These are phyloP conservation scores for Suhomyces wounanorum DNA, from an alignment of 1,139 yeast species.

Conservation along the genomic window DNA sequence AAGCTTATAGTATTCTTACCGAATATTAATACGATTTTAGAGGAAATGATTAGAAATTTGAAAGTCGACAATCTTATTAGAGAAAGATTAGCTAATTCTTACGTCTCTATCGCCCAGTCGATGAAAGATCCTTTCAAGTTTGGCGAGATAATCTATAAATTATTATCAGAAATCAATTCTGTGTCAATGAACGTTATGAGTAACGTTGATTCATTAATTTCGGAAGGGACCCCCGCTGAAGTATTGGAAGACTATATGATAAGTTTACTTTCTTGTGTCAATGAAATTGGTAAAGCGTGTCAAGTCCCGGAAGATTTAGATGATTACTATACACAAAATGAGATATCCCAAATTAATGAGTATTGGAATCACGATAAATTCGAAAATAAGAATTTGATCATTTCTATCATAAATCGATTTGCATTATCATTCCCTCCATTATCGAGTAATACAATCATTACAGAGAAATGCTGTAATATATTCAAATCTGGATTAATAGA, in stretches of 20 bases:
- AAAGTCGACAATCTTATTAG: slow-evolving; percentile 54
- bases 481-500: slow-evolving; percentile 60
- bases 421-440: slow-evolving; percentile 41
- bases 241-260: slow-evolving; percentile 42
- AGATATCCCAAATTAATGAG: slow-evolving; percentile 22
- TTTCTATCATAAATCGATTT: slow-evolving; percentile 44
- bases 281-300: slow-evolving; percentile 70
- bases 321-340: slow-evolving; percentile 35
- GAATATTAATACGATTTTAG: slow-evolving; percentile 52
- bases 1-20: slow-evolving; percentile 50
- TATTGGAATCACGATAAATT: slow-evolving; percentile 46
- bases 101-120: slow-evolving; percentile 61
- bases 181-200: slow-evolving; percentile 19
- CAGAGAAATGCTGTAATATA: slow-evolving; percentile 59
- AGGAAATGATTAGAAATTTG: slow-evolving; percentile 52
- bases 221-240: slow-evolving; percentile 16
- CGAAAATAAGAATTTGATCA: slow-evolving; percentile 41
- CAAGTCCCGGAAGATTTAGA: slow-evolving; percentile 59
- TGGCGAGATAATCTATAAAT: slow-evolving; percentile 24
- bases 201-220: slow-evolving; percentile 3
- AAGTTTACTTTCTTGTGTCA: slow-evolving; percentile 62
- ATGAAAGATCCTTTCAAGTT: slow-evolving; percentile 43
- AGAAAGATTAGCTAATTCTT: slow-evolving; percentile 61
- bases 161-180: slow-evolving; percentile 27
- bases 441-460: slow-evolving; percentile 39